These are phyloP conservation scores for Geranomyces variabilis DNA, from an alignment of 192 early-diverging fungal genomes.

Conservation along the genomic window DNA sequence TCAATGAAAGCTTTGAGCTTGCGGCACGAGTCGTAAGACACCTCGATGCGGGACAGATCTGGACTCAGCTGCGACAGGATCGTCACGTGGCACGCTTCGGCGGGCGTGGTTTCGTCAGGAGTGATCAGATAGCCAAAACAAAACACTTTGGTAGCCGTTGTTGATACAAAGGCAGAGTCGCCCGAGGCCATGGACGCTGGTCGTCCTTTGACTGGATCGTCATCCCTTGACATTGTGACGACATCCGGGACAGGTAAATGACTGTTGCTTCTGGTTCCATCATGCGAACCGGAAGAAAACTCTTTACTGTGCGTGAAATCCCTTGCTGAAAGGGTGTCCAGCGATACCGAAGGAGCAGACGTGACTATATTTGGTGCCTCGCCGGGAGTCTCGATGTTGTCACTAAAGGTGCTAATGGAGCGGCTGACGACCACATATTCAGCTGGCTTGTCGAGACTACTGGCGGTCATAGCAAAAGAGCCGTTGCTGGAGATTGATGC, in stretches of 20 bases:
- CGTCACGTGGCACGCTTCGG: conserved; percentile 42
- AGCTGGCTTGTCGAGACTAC: background rate
- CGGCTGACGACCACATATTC: conserved; percentile 12
- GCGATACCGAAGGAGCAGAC: background rate
- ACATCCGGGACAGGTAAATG: background rate
- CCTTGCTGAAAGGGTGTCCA: background rate
- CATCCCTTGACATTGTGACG: background rate
- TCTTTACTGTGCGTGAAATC: background rate
- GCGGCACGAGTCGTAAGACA: conserved; percentile 33
- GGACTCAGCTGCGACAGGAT: conserved; percentile 44
- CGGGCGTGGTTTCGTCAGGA: conserved; percentile 25
- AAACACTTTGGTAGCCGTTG: background rate
- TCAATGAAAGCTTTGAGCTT: conserved; percentile 61
- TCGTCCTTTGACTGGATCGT: background rate
- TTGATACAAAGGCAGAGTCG: too few relatives aligned
- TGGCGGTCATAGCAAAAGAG: background rate
- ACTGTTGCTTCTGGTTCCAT: background rate
- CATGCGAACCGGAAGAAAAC: background rate
- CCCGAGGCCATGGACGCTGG: too few relatives aligned
- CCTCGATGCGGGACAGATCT: conserved; percentile 48
- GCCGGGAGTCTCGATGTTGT: background rate
- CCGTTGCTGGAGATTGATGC: background rate
- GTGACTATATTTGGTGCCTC: too few relatives aligned
- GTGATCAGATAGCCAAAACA: conserved; percentile 48
- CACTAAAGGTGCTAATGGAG: conserved; percentile 2